Evolutionary conservation across 306 rosid species (phyloP).

Genomic region (Quercus variabilis): DNA sequence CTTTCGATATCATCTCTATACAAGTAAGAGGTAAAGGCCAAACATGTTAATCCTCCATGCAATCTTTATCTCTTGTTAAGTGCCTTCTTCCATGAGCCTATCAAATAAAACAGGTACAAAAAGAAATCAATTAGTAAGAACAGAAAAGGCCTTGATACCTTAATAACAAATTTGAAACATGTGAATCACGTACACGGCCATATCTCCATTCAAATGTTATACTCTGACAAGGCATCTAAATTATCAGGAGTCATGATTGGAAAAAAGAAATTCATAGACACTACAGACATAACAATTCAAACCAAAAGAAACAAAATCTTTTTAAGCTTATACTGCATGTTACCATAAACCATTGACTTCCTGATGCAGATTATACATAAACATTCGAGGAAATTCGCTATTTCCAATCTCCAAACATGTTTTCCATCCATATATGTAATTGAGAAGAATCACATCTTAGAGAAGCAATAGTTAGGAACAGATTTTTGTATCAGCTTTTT

Average conservation of each 20-base stretch:
- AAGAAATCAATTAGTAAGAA: slow-evolving; percentile 2
- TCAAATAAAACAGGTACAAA: background rate
- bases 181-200: background rate
- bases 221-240: background rate
- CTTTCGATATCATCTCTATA: background rate
- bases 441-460: background rate
- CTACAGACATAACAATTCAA: background rate
- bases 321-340: background rate
- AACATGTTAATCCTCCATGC: slow-evolving; percentile 13
- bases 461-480: background rate
- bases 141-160: background rate
- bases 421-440: background rate
- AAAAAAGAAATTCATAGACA: background rate
- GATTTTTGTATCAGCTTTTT: background rate
- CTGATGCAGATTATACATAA: background rate
- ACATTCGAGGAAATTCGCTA: background rate
- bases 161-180: background rate
- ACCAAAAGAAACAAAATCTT: background rate
- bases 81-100: slow-evolving; percentile 31
- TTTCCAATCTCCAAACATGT: background rate
- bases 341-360: background rate
- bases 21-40: background rate
- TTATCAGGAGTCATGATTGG: background rate
- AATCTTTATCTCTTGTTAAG: background rate
- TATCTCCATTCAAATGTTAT: background rate